Conservation (phyloP, 2,329 filamentous ascomycete genomes). For the Phaeophleospora eucalypticola region DNA sequence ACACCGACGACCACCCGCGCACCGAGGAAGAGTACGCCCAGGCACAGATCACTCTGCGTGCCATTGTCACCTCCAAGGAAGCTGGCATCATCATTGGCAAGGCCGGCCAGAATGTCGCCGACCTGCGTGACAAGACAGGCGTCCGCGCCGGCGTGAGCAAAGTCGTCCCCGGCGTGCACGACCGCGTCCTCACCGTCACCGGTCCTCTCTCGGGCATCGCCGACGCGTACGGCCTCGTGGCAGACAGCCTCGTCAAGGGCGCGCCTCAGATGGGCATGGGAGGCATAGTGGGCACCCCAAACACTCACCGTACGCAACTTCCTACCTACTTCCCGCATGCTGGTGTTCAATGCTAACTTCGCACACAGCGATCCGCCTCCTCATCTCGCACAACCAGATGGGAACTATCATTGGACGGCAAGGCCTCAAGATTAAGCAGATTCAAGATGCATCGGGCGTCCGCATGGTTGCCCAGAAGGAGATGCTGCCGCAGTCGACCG, state of each 20-base stretch:
- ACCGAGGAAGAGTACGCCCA: constrained; percentile 96
- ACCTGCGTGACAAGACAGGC: constrained; percentile 93
- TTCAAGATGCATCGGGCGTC: constrained; percentile 92
- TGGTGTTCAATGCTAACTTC: constrained; percentile 19
- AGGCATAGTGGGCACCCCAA: constrained; percentile 77
- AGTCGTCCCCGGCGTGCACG: constrained; percentile 94
- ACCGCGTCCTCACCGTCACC: constrained; percentile 93
- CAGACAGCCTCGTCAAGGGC: constrained; percentile 84
- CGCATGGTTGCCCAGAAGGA: constrained; percentile 99
- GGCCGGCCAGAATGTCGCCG: constrained; percentile 95
- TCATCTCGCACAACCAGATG: constrained; percentile 99
- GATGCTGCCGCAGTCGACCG: constrained; percentile 97
- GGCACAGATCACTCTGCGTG: constrained; percentile 86
- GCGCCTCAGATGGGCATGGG: constrained; percentile 96
- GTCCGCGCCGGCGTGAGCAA: constrained; percentile 98
- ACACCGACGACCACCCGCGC: constrained; percentile 68
- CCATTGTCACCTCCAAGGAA: constrained; percentile 98
- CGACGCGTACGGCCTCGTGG: constrained; percentile 89
- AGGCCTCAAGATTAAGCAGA: constrained; percentile 98
- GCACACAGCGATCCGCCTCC: constrained; percentile 78
- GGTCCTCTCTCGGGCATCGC: constrained; percentile 84
- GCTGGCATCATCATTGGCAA: constrained; percentile 99
- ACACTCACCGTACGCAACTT: constrained; percentile 79
- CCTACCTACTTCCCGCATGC: too few relatives aligned
- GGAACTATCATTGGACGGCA: constrained; percentile 97